Evolutionary conservation across 1,284 basidiomycete genomes (phyloP).

Genomic region (Neonothopanus nambi): DNA sequence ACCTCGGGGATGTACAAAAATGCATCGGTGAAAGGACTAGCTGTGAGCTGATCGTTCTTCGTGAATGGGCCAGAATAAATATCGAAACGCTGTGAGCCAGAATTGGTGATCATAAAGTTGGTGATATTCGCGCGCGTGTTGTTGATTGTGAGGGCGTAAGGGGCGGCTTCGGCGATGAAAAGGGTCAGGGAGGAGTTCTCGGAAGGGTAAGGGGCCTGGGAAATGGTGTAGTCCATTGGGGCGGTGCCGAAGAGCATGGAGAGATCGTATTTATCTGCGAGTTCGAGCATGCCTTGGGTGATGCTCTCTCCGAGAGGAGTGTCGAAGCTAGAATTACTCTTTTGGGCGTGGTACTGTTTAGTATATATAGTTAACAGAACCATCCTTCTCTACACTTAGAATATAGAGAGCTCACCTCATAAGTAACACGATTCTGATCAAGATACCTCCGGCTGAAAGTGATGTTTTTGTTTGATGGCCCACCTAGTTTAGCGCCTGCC

Average conservation of each 20-base stretch:
- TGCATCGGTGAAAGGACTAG: slow-evolving; percentile 61
- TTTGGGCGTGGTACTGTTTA: slow-evolving; percentile 58
- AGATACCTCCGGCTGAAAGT: slow-evolving; percentile 71
- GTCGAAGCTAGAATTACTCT: slow-evolving; percentile 50
- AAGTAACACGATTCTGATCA: slow-evolving; percentile 74
- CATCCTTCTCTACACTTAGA: too few relatives aligned
- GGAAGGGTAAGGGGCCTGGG: slow-evolving; percentile 65
- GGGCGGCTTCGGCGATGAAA: slow-evolving; percentile 41
- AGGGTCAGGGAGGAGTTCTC: slow-evolving; percentile 58
- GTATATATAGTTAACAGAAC: too few relatives aligned
- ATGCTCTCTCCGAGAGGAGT: slow-evolving; percentile 53
- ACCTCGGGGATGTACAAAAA: slow-evolving; percentile 63
- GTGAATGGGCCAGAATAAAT: slow-evolving; percentile 71
- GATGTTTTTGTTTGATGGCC: slow-evolving; percentile 43
- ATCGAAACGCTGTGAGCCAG: slow-evolving; percentile 77
- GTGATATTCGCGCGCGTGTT: slow-evolving; percentile 59
- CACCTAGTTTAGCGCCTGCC: slow-evolving; percentile 53
- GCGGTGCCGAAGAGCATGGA: slow-evolving; percentile 62
- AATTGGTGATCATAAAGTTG: slow-evolving; percentile 73
- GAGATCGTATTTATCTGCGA: slow-evolving; percentile 58
- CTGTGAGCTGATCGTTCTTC: slow-evolving; percentile 77
- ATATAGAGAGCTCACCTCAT: slow-evolving; percentile 49
- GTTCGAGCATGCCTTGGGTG: slow-evolving; percentile 51
- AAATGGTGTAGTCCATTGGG: slow-evolving; percentile 72
- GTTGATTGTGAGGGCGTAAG: slow-evolving; percentile 58